Conservation (phyloP, 2,329 filamentous ascomycete genomes). For the Trichoderma atroviride region DNA sequence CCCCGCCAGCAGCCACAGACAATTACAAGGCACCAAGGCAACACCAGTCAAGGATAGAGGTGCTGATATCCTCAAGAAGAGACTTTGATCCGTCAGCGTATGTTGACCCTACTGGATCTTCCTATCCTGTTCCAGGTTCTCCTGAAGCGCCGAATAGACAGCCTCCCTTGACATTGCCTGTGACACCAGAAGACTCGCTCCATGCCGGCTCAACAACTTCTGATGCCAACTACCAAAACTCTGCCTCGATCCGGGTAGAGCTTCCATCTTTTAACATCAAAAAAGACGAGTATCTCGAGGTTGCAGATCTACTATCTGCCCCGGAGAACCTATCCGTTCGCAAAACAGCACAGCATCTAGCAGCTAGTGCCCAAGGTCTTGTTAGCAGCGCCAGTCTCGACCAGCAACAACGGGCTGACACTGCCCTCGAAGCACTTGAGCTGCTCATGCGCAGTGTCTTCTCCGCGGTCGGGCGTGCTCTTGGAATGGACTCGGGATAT, state of each 20-base stretch:
- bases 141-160: constrained; percentile 26
- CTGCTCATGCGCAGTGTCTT: constrained; percentile 72
- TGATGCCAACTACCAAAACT: constrained; percentile 22
- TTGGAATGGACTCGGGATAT: constrained; percentile 58
- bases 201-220: constrained; percentile 24
- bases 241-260: constrained; percentile 51
- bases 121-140: constrained; percentile 31
- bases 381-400: constrained; percentile 65
- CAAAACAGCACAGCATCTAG: constrained; percentile 56
- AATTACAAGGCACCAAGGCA: constrained; percentile 39
- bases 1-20: constrained; percentile 28
- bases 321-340: constrained; percentile 53
- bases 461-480: constrained; percentile 70
- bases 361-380: constrained; percentile 57
- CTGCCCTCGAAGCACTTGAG: constrained; percentile 70
- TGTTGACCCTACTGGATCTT: constrained; percentile 36
- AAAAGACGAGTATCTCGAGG: constrained; percentile 55
- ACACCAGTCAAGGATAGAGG: constrained; percentile 49
- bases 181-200: constrained; percentile 17
- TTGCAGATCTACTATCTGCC: constrained; percentile 51
- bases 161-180: constrained; percentile 25
- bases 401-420: constrained; percentile 79
- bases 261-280: constrained; percentile 50
- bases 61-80: constrained; percentile 51
- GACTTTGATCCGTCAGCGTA: constrained; percentile 44